Evolutionary conservation across 179 eudicot species (phyloP), one percentile per base, ranked within the genome.

Genomic region (Silene vulgaris): DNA sequence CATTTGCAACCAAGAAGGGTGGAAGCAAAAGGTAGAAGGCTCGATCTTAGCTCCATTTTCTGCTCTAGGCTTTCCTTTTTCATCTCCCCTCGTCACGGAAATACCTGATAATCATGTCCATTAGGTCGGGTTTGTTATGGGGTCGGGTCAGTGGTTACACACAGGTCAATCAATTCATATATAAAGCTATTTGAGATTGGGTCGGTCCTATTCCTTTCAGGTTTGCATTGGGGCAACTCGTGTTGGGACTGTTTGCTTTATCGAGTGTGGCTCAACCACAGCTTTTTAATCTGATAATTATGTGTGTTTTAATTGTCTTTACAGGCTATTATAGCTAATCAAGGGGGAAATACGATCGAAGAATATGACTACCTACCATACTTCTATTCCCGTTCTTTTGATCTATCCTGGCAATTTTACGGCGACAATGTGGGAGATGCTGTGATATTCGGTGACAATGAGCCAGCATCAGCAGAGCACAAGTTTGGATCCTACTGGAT

Each of bases 401-500:
- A 87, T 79, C 87, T 95, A 29, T 88, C 97, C 23, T 90, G 97
- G 99, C 99, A 92, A 75, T 90, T 95, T 82, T 95, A 92, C 5
- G 97, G 99, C 1, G 97, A 95, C 78, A 92, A 92, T 77, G 99
- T 89, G 4, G 97, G 99, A 52, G 97, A 95, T 0, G 63, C 89
- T 0, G 93, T 92, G 37, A 23, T 84, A n/a, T 92, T 95, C 56
- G 97, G 97, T 4, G 89, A 95, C 79, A 83, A 75, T 80, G 83
- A 81, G 79, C 97, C 90, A 11, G 74, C 82, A 67, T 85, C 93
- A 30, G 79, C 85, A n/a, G 80, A 87, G 4, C 90, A 89, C 85
- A 92, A 90, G 85, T 95, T 95, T 54, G 97, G 99, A 9, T 74
- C 95, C 0, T 95, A 95, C 85, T 90, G 97, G 97, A 77, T 95